Percentiles rank a stretch among this genome's conserved stretches.
phyloP scores from a whole-genome alignment of 1,284 basidiomycete species.

The Mycena citricolor region DNA sequence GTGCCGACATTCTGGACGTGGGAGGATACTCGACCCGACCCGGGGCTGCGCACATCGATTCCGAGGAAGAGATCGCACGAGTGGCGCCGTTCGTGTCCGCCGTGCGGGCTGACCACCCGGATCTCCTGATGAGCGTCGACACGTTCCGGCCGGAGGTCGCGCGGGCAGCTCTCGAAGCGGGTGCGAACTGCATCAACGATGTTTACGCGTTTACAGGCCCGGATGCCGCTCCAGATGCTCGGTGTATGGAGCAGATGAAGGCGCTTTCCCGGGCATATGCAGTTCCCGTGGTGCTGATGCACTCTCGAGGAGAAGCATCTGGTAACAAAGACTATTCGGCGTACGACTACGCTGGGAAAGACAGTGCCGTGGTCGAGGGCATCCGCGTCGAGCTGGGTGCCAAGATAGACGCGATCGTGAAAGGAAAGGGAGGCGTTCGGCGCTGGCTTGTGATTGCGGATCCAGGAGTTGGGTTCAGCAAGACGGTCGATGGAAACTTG shows the following conservation, averaged over 20 bases:
- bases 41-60: slow-evolving; percentile 64
- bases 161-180: slow-evolving; percentile 72
- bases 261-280: slow-evolving; percentile 58
- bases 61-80: slow-evolving; percentile 73
- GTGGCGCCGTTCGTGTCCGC: slow-evolving; percentile 72
- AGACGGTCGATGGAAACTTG: slow-evolving; percentile 77
- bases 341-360: slow-evolving; percentile 41
- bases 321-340: slow-evolving; percentile 68
- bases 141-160: slow-evolving; percentile 91
- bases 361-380: slow-evolving; percentile 62
- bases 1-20: slow-evolving; percentile 85
- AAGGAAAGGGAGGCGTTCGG: slow-evolving; percentile 72
- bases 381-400: slow-evolving; percentile 74
- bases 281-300: slow-evolving; percentile 88
- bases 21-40: slow-evolving; percentile 95
- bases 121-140: slow-evolving; percentile 80
- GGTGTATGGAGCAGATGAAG: slow-evolving; percentile 62
- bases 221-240: slow-evolving; percentile 31
- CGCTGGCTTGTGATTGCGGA: slow-evolving; percentile 92
- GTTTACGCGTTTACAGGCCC: slow-evolving; percentile 82
- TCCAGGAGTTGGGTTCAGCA: slow-evolving; percentile 96
- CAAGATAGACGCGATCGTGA: slow-evolving; percentile 70
- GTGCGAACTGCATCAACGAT: slow-evolving; percentile 95
- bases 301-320: slow-evolving; percentile 82
- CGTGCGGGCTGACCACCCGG: slow-evolving; percentile 32